These are phyloP conservation scores for Aureobasidium sp. DNA, from an alignment of 2,329 filamentous ascomycete species.

Conservation along the genomic window DNA sequence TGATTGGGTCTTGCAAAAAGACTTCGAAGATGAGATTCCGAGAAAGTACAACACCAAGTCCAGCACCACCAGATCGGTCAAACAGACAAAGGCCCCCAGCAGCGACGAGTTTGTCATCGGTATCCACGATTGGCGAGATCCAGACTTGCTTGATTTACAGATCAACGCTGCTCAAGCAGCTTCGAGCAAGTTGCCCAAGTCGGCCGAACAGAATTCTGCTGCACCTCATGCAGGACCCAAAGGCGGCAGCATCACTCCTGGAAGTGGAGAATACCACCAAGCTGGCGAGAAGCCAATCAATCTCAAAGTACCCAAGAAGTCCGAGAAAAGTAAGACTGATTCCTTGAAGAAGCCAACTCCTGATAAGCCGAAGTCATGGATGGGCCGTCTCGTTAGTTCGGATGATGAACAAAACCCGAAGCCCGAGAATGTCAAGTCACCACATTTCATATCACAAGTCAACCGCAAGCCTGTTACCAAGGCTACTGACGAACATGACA, in stretches of 20 bases:
- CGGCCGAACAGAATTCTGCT: conserved; percentile 23
- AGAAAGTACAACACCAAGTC: conserved; percentile 14
- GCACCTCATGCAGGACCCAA: conserved; percentile 37
- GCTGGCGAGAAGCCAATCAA: neutral
- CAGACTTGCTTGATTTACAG: conserved; percentile 49
- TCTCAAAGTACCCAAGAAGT: conserved; percentile 15
- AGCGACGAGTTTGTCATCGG: conserved; percentile 66
- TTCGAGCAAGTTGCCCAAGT: conserved; percentile 21
- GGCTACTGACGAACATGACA: neutral
- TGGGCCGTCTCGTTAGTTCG: neutral
- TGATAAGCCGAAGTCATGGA: conserved; percentile 3
- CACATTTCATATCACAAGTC: conserved; percentile 2
- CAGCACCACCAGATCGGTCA: conserved; percentile 15
- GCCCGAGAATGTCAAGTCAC: neutral
- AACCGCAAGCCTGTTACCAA: neutral
- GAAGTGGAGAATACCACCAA: conserved; percentile 59
- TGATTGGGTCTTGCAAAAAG: conserved; percentile 62
- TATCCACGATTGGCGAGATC: conserved; percentile 80
- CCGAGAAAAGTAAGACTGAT: conserved; percentile 11
- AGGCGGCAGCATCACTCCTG: conserved; percentile 61
- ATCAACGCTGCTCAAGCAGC: conserved; percentile 18
- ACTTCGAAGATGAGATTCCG: conserved; percentile 47
- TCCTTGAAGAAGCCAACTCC: neutral
- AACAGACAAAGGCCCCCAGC: conserved; percentile 22
- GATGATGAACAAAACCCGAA: neutral